Evolutionary conservation across 768 basidiomycete genomes (phyloP).

Genomic region (Mycena indigotica): DNA sequence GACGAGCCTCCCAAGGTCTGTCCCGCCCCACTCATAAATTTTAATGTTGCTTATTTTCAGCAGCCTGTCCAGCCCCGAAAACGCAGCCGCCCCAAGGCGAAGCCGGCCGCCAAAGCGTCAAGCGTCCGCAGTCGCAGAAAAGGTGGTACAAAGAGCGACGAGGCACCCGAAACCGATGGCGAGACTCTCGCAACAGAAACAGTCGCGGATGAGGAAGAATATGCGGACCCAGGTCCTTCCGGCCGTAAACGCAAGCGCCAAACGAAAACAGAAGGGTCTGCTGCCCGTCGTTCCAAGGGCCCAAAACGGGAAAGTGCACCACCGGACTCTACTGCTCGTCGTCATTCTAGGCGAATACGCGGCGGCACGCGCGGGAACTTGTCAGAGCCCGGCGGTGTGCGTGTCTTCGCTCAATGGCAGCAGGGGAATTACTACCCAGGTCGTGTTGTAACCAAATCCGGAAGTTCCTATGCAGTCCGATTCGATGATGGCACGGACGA

Average conservation of each 20-base stretch:
- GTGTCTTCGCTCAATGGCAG: conserved; percentile 72
- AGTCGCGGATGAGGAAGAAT: conserved; percentile 45
- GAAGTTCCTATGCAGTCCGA: conserved; percentile 46
- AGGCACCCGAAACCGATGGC: conserved; percentile 25
- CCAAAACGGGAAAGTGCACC: conserved; percentile 27
- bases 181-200: conserved; percentile 45
- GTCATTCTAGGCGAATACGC: conserved; percentile 3
- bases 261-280: conserved; percentile 6
- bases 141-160: conserved; percentile 27
- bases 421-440: conserved; percentile 67
- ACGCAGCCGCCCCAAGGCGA: conserved; percentile 27
- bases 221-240: conserved; percentile 30
- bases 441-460: conserved; percentile 42
- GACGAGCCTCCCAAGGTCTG: background rate
- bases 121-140: conserved; percentile 18
- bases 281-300: conserved; percentile 20
- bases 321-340: conserved; percentile 28
- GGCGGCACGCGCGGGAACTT: conserved; percentile 32
- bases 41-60: conserved; percentile 1
- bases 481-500: conserved; percentile 68
- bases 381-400: conserved; percentile 50
- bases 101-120: background rate
- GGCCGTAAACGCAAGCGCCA: conserved; percentile 48
- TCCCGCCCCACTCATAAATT: background rate
- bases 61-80: conserved; percentile 16